Conservation (phyloP, 2,329 filamentous ascomycete species). For the Uncinocarpus reesii region DNA sequence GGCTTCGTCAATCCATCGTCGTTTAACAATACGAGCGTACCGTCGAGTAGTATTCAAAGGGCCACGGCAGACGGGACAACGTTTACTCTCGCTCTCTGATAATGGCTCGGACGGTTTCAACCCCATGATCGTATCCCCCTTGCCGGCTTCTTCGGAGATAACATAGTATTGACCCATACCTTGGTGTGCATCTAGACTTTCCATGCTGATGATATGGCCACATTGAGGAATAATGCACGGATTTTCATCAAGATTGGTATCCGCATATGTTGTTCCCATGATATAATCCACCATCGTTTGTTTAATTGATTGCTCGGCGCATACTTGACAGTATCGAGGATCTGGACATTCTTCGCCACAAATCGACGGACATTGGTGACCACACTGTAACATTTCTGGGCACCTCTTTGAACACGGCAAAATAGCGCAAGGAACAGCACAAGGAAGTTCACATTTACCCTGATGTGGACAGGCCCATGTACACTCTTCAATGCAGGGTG, state of each 20-base stretch:
- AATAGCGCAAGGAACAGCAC: constrained; percentile 57
- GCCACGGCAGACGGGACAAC: constrained; percentile 4
- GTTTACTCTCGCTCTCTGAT: not conserved
- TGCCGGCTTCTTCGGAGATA: constrained; percentile 21
- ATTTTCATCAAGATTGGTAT: constrained; percentile 49
- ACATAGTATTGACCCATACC: constrained; percentile 36
- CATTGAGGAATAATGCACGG: constrained; percentile 55
- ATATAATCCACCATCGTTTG: constrained; percentile 48
- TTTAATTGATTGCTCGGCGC: constrained; percentile 37
- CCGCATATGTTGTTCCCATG: constrained; percentile 43
- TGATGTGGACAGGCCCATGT: constrained; percentile 47
- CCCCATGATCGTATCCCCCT: constrained; percentile 19
- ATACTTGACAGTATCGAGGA: constrained; percentile 47
- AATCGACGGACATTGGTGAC: constrained; percentile 54
- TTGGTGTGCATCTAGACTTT: constrained; percentile 53
- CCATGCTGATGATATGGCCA: constrained; percentile 52
- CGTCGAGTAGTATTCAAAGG: not conserved
- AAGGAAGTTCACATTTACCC: constrained; percentile 43
- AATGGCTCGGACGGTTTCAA: constrained; percentile 3
- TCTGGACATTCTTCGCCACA: constrained; percentile 55
- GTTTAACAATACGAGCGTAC: constrained; percentile 4
- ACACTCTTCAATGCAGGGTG: constrained; percentile 51
- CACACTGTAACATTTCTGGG: constrained; percentile 43
- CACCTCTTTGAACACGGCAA: constrained; percentile 56
- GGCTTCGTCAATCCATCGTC: constrained; percentile 7